phyloP scores from a whole-genome alignment of 2,329 filamentous ascomycete genomes.

The Alternaria dauci region DNA sequence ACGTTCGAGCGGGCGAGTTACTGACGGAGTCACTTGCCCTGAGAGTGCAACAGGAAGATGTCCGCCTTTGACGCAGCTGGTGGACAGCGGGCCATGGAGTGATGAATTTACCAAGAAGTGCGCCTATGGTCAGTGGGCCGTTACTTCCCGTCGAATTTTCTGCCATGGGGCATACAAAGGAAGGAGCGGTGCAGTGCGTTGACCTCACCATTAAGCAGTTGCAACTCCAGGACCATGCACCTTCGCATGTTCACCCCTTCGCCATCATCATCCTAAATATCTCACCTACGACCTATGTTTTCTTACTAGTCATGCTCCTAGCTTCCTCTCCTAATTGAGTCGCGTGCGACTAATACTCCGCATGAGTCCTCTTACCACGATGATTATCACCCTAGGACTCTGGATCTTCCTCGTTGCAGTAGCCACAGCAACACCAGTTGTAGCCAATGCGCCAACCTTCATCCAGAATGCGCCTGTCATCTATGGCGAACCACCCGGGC shows the following conservation, averaged over 20 bases:
- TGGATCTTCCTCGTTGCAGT: not conserved
- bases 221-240: too few species aligned
- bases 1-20: not conserved
- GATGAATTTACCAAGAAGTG: too few species aligned
- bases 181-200: not conserved
- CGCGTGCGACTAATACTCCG: too few species aligned
- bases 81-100: not conserved
- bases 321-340: not conserved
- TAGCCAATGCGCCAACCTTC: not conserved
- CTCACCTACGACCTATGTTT: not conserved
- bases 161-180: not conserved
- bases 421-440: not conserved
- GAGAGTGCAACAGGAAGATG: not conserved
- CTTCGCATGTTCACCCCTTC: too few species aligned
- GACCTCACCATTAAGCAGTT: not conserved
- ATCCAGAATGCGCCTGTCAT: not conserved
- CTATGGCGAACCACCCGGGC: not conserved
- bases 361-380: not conserved
- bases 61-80: not conserved
- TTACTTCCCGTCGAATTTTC: not conserved
- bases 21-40: not conserved
- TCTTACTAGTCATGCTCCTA: not conserved
- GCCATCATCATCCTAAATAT: not conserved
- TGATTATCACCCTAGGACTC: not conserved
- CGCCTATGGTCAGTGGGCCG: not conserved